A percentile compares a stretch with the other conserved stretches of the same genome.
Conservation (phyloP, 345 rosid species). For the Reutealis trisperma region DNA sequence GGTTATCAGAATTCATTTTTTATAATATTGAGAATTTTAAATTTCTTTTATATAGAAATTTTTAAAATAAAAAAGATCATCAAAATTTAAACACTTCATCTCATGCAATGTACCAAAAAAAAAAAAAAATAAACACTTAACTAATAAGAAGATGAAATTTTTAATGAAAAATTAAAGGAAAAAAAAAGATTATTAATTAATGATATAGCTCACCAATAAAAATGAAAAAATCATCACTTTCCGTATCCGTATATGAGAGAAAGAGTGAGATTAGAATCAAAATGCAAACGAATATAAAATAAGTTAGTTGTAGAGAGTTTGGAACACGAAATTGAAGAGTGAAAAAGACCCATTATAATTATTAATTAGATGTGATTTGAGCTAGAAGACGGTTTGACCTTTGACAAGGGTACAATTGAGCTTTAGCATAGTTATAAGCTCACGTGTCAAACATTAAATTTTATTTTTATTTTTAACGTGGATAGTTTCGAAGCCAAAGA, state of each 20-base stretch:
- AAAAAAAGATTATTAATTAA: no score
- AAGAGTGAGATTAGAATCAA: neutral
- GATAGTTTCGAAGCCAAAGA: constrained; percentile 12
- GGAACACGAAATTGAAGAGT: constrained; percentile 35
- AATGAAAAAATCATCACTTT: no score
- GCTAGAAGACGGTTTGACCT: constrained; percentile 34
- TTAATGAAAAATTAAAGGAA: no score
- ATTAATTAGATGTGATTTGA: neutral
- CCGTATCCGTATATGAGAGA: neutral
- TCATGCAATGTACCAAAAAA: no score
- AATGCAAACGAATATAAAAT: constrained; percentile 25
- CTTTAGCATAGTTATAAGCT: neutral
- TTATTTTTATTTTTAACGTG: neutral
- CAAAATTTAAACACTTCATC: no score
- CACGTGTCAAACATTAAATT: neutral
- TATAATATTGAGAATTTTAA: no score
- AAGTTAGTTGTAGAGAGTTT: constrained; percentile 32
- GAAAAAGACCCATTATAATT: constrained; percentile 2
- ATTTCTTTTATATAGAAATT: no score
- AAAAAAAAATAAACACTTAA: no score
- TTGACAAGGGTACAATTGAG: neutral
- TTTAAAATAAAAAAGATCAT: no score
- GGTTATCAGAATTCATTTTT: no score
- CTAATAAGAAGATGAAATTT: no score
- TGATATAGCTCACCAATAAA: no score